Evolutionary conservation across 2,329 filamentous ascomycete species (phyloP).

Genomic region (Mariannaea sp.): DNA sequence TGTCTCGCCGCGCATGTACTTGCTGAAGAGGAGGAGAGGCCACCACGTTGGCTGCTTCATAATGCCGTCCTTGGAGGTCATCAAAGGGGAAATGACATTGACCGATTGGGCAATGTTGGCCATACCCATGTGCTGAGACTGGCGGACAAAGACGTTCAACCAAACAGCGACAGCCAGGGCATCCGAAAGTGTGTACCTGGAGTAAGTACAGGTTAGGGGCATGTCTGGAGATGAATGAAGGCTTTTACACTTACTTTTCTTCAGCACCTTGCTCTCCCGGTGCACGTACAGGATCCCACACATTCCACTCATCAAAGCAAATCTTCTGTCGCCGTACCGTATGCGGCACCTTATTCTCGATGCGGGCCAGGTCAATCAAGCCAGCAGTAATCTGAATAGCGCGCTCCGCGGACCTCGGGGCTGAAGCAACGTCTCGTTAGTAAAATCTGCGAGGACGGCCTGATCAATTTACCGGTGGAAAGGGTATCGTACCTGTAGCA

Average conservation of each 20-base stretch:
- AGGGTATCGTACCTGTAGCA: conserved; percentile 50
- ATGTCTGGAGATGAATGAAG: neutral
- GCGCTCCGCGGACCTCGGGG: conserved; percentile 71
- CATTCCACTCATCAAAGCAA: conserved; percentile 87
- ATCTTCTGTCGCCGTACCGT: conserved; percentile 68
- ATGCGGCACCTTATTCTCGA: conserved; percentile 67
- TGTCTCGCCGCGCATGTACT: conserved; percentile 71
- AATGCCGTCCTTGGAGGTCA: conserved; percentile 69
- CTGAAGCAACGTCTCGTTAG: conserved; percentile 36
- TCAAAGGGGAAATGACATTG: conserved; percentile 77
- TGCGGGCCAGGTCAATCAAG: conserved; percentile 74
- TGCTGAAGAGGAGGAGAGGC: conserved; percentile 64
- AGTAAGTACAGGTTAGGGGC: neutral
- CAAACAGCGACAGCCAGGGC: conserved; percentile 75
- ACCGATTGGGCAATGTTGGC: conserved; percentile 78
- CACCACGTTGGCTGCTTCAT: conserved; percentile 77
- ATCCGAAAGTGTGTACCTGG: conserved; percentile 71
- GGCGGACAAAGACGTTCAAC: conserved; percentile 77
- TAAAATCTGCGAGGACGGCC: too few species aligned
- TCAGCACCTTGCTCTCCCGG: conserved; percentile 74
- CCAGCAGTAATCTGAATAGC: conserved; percentile 72
- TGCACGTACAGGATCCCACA: conserved; percentile 75
- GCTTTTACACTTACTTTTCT: conserved; percentile 50
- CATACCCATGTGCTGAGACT: conserved; percentile 74
- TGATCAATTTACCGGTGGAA: too few species aligned